phyloP scores from a whole-genome alignment of 2,329 filamentous ascomycete genomes.

The Sporothrix mexicana region DNA sequence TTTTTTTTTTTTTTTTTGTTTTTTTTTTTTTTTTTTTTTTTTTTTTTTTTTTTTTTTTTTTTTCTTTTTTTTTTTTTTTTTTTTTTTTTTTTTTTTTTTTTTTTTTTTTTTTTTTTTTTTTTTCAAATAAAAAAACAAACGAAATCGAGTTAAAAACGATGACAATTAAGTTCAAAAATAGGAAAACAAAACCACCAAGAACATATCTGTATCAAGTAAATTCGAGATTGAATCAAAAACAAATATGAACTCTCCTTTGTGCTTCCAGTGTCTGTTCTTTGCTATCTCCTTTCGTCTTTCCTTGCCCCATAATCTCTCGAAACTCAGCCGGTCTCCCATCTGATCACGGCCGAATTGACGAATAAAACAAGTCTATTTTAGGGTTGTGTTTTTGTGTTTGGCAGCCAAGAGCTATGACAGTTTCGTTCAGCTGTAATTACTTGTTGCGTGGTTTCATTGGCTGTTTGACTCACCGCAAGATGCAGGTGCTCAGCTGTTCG shows the following conservation, averaged over 20 bases:
- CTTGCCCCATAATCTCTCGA: too few relatives aligned
- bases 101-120: not conserved
- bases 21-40: too few relatives aligned
- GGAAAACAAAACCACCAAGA: not conserved
- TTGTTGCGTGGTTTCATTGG: slow-evolving; percentile 14
- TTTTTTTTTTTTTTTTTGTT: too few relatives aligned
- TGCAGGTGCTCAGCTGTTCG: not conserved
- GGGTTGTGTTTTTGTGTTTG: not conserved
- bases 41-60: too few relatives aligned
- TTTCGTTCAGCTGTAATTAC: not conserved
- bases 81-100: too few relatives aligned
- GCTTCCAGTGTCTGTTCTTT: not conserved
- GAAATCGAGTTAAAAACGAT: not conserved
- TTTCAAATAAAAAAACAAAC: not conserved
- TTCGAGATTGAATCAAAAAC: not conserved
- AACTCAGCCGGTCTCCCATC: not conserved
- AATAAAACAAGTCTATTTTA: not conserved
- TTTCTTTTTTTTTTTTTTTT: too few relatives aligned
- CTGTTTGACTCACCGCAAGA: slow-evolving; percentile 27
- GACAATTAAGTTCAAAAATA: too few relatives aligned
- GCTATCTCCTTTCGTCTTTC: not conserved
- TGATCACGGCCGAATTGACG: slow-evolving; percentile 12
- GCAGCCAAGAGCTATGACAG: not conserved
- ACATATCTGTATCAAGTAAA: not conserved
- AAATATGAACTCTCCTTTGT: not conserved